phyloP scores from a whole-genome alignment of 148 eudicot species.

The Polygonum aviculare region DNA sequence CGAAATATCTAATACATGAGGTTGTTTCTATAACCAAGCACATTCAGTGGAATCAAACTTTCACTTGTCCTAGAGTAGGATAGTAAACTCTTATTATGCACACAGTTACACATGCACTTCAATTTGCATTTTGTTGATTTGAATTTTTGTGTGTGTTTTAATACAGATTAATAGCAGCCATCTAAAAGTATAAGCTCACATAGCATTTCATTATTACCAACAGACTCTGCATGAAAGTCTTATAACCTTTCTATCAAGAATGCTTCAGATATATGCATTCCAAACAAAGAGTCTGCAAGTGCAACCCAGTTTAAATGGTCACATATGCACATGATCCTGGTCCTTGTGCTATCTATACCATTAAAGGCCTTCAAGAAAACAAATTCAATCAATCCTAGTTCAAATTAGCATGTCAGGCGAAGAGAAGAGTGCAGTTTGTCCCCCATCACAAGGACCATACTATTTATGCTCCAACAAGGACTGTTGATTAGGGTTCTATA shows the following conservation, averaged over 20 bases:
- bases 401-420: not conserved
- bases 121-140: not conserved
- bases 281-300: not conserved
- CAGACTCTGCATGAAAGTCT: not conserved
- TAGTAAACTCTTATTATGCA: not conserved
- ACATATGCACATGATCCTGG: not conserved
- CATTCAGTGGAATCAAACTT: not conserved
- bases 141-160: too few species aligned
- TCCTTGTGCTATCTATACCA: not conserved
- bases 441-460: not conserved
- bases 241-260: not conserved
- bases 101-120: not conserved
- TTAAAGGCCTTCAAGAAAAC: not conserved
- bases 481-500: not conserved
- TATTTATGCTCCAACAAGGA: not conserved
- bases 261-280: conserved; percentile 6
- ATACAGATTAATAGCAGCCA: not conserved
- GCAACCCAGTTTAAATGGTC: not conserved
- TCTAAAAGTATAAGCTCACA: not conserved
- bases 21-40: not conserved
- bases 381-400: not conserved
- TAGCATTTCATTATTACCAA: not conserved
- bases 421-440: not conserved
- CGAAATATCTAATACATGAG: not conserved
- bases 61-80: not conserved